A percentile compares a stretch with the other conserved stretches of the same genome.
phyloP scores from a whole-genome alignment of 352 stramenopile species.

The Lagenidium giganteum region DNA sequence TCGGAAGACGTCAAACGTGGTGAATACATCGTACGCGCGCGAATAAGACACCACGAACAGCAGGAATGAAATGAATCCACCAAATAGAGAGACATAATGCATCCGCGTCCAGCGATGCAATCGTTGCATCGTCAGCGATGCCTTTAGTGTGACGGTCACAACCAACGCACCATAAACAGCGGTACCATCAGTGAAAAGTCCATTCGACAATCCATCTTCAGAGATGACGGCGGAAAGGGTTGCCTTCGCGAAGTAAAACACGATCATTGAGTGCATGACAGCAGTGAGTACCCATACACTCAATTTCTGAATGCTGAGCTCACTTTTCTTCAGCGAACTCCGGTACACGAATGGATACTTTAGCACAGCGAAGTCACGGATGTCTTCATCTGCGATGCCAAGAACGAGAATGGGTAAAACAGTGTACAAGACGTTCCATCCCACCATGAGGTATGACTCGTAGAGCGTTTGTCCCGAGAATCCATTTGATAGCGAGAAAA shows the following conservation, averaged over 20 bases:
- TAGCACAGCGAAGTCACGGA: conserved; percentile 48
- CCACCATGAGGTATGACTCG: conserved; percentile 79
- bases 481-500: conserved; percentile 67
- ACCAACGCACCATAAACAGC: conserved; percentile 59
- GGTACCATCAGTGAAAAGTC: conserved; percentile 52
- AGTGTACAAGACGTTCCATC: conserved; percentile 93
- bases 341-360: conserved; percentile 65
- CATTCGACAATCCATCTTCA: conserved; percentile 23
- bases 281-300: conserved; percentile 54
- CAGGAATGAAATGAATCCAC: conserved; percentile 42
- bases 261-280: conserved; percentile 48
- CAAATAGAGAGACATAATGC: conserved; percentile 54
- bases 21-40: conserved; percentile 38
- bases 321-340: conserved; percentile 32
- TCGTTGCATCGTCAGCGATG: conserved; percentile 52
- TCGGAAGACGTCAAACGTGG: conserved; percentile 45
- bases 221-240: conserved; percentile 27
- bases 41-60: conserved; percentile 56
- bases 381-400: conserved; percentile 67
- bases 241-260: conserved; percentile 43
- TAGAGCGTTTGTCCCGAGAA: conserved; percentile 86
- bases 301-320: conserved; percentile 39
- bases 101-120: conserved; percentile 53
- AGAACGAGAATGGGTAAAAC: conserved; percentile 88
- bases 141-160: conserved; percentile 53